These are phyloP conservation scores for Plectosphaerella sp. DNA, from an alignment of 2,329 filamentous ascomycete species.

Conservation along the genomic window DNA sequence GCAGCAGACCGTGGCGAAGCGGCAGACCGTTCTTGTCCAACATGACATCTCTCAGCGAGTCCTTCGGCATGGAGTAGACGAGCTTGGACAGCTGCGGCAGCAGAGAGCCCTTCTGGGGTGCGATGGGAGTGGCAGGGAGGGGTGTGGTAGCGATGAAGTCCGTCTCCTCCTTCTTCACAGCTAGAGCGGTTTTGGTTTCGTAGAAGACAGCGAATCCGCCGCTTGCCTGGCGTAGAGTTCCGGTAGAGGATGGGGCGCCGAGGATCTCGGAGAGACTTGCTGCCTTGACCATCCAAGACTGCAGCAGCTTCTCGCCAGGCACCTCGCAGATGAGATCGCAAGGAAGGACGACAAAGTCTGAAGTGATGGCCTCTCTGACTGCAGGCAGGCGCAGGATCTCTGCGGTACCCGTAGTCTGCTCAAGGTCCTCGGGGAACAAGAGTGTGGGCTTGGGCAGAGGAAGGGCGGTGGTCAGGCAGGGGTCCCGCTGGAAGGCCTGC, in stretches of 20 bases:
- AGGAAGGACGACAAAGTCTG: slow-evolving; percentile 85
- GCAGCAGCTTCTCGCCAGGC: slow-evolving; percentile 74
- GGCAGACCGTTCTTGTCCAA: slow-evolving; percentile 71
- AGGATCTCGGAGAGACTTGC: slow-evolving; percentile 62
- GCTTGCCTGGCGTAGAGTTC: slow-evolving; percentile 43
- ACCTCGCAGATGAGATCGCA: slow-evolving; percentile 93
- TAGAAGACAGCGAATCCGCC: slow-evolving; percentile 91
- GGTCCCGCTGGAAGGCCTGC: slow-evolving; percentile 70
- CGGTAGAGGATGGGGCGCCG: slow-evolving; percentile 39
- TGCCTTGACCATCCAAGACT: slow-evolving; percentile 88
- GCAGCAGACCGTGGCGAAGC: slow-evolving; percentile 71
- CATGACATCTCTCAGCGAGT: slow-evolving; percentile 78
- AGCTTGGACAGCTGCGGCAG: slow-evolving; percentile 68
- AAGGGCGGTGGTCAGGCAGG: slow-evolving; percentile 64
- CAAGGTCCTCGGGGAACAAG: slow-evolving; percentile 69
- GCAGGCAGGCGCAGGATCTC: slow-evolving; percentile 83
- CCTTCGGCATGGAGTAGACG: slow-evolving; percentile 82
- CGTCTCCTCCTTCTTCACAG: slow-evolving; percentile 84
- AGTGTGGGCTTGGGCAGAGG: slow-evolving; percentile 71
- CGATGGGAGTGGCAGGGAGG: slow-evolving; percentile 50
- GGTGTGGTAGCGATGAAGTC: slow-evolving; percentile 83
- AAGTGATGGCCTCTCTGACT: slow-evolving; percentile 71
- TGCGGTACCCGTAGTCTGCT: slow-evolving; percentile 83
- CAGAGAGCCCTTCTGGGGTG: slow-evolving; percentile 52
- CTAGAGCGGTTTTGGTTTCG: slow-evolving; percentile 70